These are phyloP conservation scores for Evernia prunastri DNA, from an alignment of 495 filamentous ascomycete species.

Conservation along the genomic window DNA sequence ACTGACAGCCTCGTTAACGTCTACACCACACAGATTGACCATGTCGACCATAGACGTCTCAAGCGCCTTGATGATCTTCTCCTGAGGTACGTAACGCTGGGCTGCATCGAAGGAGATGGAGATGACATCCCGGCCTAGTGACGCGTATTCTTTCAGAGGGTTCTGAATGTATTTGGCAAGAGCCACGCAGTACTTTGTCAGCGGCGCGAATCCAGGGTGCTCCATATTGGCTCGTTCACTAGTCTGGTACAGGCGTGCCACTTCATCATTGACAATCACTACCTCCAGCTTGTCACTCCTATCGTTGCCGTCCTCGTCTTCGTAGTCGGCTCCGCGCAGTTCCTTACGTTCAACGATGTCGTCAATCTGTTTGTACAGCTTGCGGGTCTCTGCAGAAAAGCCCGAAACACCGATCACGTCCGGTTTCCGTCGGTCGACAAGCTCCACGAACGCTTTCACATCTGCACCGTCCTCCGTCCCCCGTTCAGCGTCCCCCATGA, in stretches of 20 bases:
- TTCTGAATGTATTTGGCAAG: constrained; percentile 87
- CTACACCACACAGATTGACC: constrained; percentile 92
- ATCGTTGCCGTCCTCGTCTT: constrained; percentile 57
- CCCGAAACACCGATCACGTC: constrained; percentile 88
- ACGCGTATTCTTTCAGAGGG: constrained; percentile 91
- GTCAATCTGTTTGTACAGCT: constrained; percentile 70
- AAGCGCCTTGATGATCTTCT: constrained; percentile 75
- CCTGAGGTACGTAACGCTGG: constrained; percentile 79
- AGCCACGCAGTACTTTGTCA: constrained; percentile 82
- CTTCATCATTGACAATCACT: constrained; percentile 90
- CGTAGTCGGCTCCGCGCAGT: constrained; percentile 65
- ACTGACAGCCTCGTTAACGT: constrained; percentile 82
- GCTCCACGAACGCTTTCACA: constrained; percentile 60
- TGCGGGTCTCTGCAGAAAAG: constrained; percentile 82
- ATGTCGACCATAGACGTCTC: constrained; percentile 96
- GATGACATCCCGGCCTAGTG: constrained; percentile 77
- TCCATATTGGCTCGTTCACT: constrained; percentile 75
- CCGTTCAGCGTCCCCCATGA: constrained; percentile 61
- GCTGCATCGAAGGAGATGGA: constrained; percentile 83
- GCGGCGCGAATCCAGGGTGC: constrained; percentile 66
- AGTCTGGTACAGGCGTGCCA: constrained; percentile 87
- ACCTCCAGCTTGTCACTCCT: constrained; percentile 71
- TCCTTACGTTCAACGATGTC: constrained; percentile 67
- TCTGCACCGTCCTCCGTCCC: constrained; percentile 53
- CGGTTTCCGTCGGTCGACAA: constrained; percentile 67